Percentiles rank a stretch among this genome's conserved stretches.
Conservation (phyloP, 495 filamentous ascomycete species). For the Penicillium psychrofluorescens region DNA sequence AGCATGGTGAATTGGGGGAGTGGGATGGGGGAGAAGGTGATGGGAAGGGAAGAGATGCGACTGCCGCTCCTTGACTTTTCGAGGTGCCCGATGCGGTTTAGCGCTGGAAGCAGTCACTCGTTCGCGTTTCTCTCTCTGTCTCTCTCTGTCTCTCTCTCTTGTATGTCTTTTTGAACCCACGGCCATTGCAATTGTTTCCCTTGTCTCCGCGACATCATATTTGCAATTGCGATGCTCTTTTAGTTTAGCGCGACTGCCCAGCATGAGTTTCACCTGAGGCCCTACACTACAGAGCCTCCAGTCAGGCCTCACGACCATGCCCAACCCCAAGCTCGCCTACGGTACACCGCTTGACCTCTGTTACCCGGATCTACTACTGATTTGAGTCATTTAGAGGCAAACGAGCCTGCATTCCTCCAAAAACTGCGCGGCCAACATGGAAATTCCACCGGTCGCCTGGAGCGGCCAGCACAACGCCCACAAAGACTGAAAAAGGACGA, state of each 20-base stretch:
- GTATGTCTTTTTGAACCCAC: background rate
- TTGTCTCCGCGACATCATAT: background rate
- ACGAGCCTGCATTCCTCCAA: conserved; percentile 43
- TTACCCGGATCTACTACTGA: background rate
- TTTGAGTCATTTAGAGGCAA: conserved; percentile 22
- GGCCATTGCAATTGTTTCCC: background rate
- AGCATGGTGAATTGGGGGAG: conserved; percentile 45
- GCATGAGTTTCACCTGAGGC: conserved; percentile 13
- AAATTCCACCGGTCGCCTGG: conserved; percentile 28
- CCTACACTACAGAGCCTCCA: conserved; percentile 1
- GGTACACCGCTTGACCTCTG: conserved; percentile 17
- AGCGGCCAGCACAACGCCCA: conserved; percentile 34
- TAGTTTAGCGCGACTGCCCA: background rate
- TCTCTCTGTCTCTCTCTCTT: background rate
- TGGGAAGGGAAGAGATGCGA: conserved; percentile 21
- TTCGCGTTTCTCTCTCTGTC: background rate
- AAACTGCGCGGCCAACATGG: conserved; percentile 37
- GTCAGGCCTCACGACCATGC: conserved; percentile 19
- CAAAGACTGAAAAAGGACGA: conserved; percentile 26
- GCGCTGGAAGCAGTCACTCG: conserved; percentile 21
- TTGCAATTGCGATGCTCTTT: background rate
- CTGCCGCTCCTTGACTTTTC: conserved; percentile 38
- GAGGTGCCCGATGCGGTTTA: conserved; percentile 31
- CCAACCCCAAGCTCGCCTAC: conserved; percentile 42
- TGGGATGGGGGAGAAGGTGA: conserved; percentile 20